Conservation (phyloP, 345 rosid genomes). For the Camelina sativa region DNA sequence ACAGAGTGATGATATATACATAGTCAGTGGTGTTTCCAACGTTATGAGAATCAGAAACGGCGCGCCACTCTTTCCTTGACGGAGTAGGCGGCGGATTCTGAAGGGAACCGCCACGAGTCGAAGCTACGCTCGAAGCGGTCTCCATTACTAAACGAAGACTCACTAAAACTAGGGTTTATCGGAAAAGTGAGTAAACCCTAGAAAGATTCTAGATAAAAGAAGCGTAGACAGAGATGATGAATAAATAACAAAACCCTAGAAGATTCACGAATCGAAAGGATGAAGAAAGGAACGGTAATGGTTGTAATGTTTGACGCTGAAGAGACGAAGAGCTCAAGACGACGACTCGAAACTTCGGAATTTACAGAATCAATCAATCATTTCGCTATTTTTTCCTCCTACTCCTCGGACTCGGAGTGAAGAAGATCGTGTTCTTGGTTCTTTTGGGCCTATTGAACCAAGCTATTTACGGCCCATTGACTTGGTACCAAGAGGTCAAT, state of each 20-base stretch:
- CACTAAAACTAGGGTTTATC: constrained; percentile 43
- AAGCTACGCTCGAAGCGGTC: constrained; percentile 66
- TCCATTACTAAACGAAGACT: constrained; percentile 59
- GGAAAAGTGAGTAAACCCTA: constrained; percentile 37
- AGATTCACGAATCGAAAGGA: constrained; percentile 3
- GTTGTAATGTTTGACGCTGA: constrained; percentile 35
- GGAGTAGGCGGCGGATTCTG: constrained; percentile 53
- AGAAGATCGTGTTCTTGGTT: not conserved
- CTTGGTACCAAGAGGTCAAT: no score
- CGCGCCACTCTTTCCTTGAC: constrained; percentile 93
- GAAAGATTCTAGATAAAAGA: constrained; percentile 3
- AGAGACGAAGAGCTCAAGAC: constrained; percentile 26
- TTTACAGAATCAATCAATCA: constrained; percentile 29
- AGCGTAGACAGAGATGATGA: constrained; percentile 13
- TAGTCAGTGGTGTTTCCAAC: constrained; percentile 62
- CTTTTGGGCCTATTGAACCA: constrained; percentile 16
- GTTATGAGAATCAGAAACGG: constrained; percentile 76
- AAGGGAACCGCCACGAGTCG: constrained; percentile 68
- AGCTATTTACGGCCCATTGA: not conserved
- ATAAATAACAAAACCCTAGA: not conserved
- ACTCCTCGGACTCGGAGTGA: not conserved
- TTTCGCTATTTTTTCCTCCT: constrained; percentile 21
- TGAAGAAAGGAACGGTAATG: constrained; percentile 30
- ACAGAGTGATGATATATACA: constrained; percentile 22
- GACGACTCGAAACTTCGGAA: constrained; percentile 23